Percentiles rank a stretch among this genome's conserved stretches.
These are phyloP conservation scores for Penicillium bialowiezense DNA, from an alignment of 495 filamentous ascomycete species.

Conservation along the genomic window DNA sequence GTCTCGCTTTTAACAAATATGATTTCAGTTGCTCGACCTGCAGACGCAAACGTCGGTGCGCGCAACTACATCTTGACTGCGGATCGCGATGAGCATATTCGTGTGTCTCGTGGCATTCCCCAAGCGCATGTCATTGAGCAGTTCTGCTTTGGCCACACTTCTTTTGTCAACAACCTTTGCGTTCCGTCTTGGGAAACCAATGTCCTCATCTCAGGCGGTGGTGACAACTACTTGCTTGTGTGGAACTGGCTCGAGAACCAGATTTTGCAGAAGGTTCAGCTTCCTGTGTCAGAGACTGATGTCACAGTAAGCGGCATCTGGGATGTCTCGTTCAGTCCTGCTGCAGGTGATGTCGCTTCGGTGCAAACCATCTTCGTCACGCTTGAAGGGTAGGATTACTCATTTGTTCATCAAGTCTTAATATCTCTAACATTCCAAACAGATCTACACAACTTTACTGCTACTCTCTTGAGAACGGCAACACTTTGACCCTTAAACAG, in stretches of 20 bases:
- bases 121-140: slow-evolving; percentile 85
- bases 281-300: slow-evolving; percentile 24
- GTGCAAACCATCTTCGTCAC: slow-evolving; percentile 52
- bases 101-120: slow-evolving; percentile 77
- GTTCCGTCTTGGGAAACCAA: slow-evolving; percentile 52
- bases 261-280: slow-evolving; percentile 47
- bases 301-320: slow-evolving; percentile 38
- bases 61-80: slow-evolving; percentile 77
- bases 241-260: slow-evolving; percentile 74
- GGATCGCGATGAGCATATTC: slow-evolving; percentile 96
- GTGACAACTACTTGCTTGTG: slow-evolving; percentile 70
- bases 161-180: slow-evolving; percentile 77
- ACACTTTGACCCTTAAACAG: slow-evolving; percentile 40
- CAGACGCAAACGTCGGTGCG: slow-evolving; percentile 19
- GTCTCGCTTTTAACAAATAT: slow-evolving; percentile 89
- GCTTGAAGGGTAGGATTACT: slow-evolving; percentile 61
- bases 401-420: not conserved
- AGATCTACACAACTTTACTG: slow-evolving; percentile 62
- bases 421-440: slow-evolving; percentile 11
- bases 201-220: slow-evolving; percentile 79
- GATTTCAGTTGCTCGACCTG: slow-evolving; percentile 39
- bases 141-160: slow-evolving; percentile 81
- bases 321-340: slow-evolving; percentile 23
- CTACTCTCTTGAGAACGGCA: slow-evolving; percentile 45
- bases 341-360: slow-evolving; percentile 5